Base-by-base conservation (phyloP, 208 protist genomes). In the Leishmania braziliensis region DNA sequence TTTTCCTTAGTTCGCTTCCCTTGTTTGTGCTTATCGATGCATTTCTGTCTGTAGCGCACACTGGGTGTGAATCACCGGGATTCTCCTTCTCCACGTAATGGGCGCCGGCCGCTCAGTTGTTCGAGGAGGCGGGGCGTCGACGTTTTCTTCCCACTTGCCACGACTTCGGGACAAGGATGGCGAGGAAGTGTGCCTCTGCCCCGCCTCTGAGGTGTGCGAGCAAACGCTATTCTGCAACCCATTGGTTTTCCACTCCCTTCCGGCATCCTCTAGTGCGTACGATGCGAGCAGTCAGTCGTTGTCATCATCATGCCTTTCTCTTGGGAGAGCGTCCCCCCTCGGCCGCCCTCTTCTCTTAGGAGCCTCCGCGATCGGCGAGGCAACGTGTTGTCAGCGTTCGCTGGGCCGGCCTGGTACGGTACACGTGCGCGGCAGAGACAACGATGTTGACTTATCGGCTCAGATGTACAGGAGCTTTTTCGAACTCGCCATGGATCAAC, bases 381-480 rank as follows among this genome's bases (percentile, higher is more conserved):
- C 5, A 29, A 4, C 14, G 23, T 43, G 23, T 33, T 8, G 33
- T 29, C 36, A 20, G 18, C 3, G 68, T n/a, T 26, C 18, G 26
- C 43, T 0, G 18, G 16, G 2, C 9, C 68, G 46, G 43, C 68
- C 43, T 6, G 4, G 0, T 50, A 72, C 43, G 9, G 68, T 5
- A 36, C 3, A 50, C 5, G 26, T 33, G 39, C 5, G 23, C 43
- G 8, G 20, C 9, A 29, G 29, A n/a, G 29, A 6, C 10, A 48
- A 5, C 36, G 23, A 51, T 51, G 20, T 29, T 2, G 68, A 72
- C 23, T 12, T 51, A 1, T 72, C 68, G 23, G 68, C 10, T 20
- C 68, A 72, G 26, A 53, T 51, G 68, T 72, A 72, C 68, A 48
- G 14, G 26, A 50, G 16, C 8, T 72, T 72, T 72, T 72, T 72